Evolutionary conservation across 495 filamentous ascomycete species (phyloP), one percentile per base, ranked within the genome.

Genomic region (Tuber brumale): DNA sequence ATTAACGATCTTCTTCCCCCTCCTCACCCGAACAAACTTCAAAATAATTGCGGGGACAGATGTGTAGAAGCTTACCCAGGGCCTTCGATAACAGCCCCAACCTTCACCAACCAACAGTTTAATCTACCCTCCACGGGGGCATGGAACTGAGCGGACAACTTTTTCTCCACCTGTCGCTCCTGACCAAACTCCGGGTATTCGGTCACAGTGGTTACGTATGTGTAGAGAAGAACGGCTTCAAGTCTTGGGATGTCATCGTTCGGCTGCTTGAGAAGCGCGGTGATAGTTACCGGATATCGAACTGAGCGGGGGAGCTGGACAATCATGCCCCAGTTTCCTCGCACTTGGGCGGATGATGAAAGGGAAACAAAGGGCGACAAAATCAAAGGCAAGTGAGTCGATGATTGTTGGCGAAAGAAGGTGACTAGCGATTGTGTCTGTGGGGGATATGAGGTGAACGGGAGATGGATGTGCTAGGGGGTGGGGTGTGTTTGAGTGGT

Each of bases 281-380:
- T 93, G 84, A 99, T 91, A 81, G 93, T 97, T 86, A 98, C 94
- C 76, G 95, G 95, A 85, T 97, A 99, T 84, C 92, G 92, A 72
- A 98, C 74, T 70, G 79, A 81, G 71, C 70, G 71, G 69, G 82
- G 82, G 71, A 83, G 76, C 77, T 83, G 77, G 75, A 83, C 79
- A 81, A 83, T 83, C 82, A 83, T 83, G 66, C 74, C 79, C 79
- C 57, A 16, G 57, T 66, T 66, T 66, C 57, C 57, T 66, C 57
- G 57, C 57, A 35, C 57, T 66, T 66, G 16, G 12, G 57, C 57
- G 57, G 57, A 66, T 27, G 7, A 43, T 72, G 35, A 71, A 45
- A 45, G 70, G 70, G 70, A 71, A 42, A 66, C 57, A 35, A 66
- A 66, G 27, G 27, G 27, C 57, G 57, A 66, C 57, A 66, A 66